These are phyloP conservation scores for Plasmodium inui DNA, from an alignment of 169 alveolate species.

Conservation along the genomic window DNA sequence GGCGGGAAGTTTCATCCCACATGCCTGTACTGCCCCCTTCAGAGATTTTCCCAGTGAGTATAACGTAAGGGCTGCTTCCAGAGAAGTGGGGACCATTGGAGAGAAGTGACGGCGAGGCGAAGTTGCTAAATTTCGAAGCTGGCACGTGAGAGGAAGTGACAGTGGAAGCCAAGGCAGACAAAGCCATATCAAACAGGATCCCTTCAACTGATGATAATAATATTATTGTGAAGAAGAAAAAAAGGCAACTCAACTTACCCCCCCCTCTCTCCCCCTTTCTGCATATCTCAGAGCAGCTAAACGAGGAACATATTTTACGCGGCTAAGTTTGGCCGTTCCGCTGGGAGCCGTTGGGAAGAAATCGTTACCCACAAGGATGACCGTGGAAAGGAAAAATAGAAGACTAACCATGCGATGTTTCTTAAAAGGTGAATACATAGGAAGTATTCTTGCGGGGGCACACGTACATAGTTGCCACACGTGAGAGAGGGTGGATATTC, in stretches of 20 bases:
- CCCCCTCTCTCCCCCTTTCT: neutral
- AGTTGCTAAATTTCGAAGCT: too few relatives aligned
- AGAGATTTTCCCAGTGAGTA: neutral
- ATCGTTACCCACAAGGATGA: neutral
- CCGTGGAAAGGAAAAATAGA: neutral
- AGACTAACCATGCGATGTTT: neutral
- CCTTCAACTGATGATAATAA: neutral
- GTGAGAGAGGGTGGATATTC: neutral
- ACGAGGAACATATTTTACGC: neutral
- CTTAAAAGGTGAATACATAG: neutral
- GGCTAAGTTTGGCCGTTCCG: neutral
- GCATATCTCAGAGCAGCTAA: neutral
- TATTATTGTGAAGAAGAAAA: neutral
- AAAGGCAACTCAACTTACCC: neutral
- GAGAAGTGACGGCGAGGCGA: neutral
- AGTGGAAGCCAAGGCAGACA: neutral
- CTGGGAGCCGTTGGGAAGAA: neutral
- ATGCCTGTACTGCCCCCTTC: neutral
- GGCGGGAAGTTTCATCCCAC: neutral
- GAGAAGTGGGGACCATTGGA: neutral
- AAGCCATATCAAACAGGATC: neutral
- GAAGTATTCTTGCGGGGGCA: neutral
- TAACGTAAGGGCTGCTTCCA: neutral
- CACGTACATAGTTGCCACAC: neutral
- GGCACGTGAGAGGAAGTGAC: neutral